Percentiles rank a stretch among this genome's conserved stretches.
phyloP scores from a whole-genome alignment of 495 filamentous ascomycete genomes.

The Aspergillus diversus region DNA sequence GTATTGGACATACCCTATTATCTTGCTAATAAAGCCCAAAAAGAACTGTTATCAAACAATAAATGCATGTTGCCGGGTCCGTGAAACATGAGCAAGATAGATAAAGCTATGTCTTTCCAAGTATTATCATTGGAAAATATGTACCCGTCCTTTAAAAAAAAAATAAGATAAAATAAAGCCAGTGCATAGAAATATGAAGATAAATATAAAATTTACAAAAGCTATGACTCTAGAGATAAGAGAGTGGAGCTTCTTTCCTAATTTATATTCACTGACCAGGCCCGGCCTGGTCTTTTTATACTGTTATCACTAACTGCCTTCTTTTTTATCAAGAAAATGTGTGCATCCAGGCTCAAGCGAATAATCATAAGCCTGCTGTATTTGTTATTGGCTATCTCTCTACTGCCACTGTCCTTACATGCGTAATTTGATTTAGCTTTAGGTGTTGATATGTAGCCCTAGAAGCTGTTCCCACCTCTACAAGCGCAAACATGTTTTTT shows the following conservation, averaged over 20 bases:
- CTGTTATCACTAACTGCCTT: not conserved
- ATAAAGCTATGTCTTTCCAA: too few species aligned
- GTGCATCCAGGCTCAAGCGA: not conserved
- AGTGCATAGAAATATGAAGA: too few species aligned
- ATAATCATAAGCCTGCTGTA: not conserved
- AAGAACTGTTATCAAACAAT: too few species aligned
- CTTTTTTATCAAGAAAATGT: not conserved
- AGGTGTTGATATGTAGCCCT: not conserved
- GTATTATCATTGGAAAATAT: too few species aligned
- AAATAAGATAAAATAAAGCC: too few species aligned
- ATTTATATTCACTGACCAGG: not conserved
- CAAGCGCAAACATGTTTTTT: not conserved
- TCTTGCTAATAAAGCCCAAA: too few species aligned
- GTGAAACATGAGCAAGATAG: too few species aligned
- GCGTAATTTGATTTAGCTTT: not conserved
- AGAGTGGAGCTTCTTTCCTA: not conserved
- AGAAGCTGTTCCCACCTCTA: not conserved
- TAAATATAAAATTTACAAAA: too few species aligned
- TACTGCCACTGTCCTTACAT: not conserved
- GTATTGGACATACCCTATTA: too few species aligned
- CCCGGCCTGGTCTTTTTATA: not conserved
- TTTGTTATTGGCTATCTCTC: not conserved
- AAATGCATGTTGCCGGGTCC: too few species aligned
- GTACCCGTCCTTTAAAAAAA: too few species aligned
- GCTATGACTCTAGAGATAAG: not conserved